Conservation (phyloP, 1,284 basidiomycete species). For the Puccinia horiana region DNA sequence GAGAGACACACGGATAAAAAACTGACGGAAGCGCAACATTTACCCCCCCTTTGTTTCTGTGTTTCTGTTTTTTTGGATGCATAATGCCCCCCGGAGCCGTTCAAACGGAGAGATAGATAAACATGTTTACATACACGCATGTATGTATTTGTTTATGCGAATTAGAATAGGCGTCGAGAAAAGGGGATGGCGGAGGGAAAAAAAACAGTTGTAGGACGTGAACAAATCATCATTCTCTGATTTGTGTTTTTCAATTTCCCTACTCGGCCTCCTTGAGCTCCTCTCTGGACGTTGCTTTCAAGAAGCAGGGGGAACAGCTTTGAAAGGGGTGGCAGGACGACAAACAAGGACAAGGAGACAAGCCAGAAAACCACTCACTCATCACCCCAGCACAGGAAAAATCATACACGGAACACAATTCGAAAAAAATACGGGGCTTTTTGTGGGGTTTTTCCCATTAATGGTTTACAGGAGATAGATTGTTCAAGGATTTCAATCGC, state of each 20-base stretch:
- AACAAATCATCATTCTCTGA: not conserved
- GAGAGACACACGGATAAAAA: not conserved
- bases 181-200: constrained; percentile 22
- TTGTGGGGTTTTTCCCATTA: not conserved
- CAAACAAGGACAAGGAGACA: constrained; percentile 17
- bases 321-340: not conserved
- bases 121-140: not conserved
- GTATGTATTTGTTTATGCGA: not conserved
- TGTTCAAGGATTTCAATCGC: not conserved
- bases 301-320: not conserved
- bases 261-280: constrained; percentile 6
- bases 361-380: not conserved
- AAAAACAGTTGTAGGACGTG: not conserved
- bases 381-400: not conserved
- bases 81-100: constrained; percentile 9
- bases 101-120: constrained; percentile 17
- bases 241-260: constrained; percentile 8
- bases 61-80: not conserved
- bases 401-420: not conserved
- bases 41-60: not conserved
- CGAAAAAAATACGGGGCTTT: not conserved
- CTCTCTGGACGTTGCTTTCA: not conserved
- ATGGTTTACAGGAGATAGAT: not conserved
- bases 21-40: not conserved
- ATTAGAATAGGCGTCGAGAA: not conserved